Evolutionary conservation across 2,329 filamentous ascomycete species (phyloP), one percentile per base, ranked within the genome.

Genomic region (Fusarium decemcellulare): DNA sequence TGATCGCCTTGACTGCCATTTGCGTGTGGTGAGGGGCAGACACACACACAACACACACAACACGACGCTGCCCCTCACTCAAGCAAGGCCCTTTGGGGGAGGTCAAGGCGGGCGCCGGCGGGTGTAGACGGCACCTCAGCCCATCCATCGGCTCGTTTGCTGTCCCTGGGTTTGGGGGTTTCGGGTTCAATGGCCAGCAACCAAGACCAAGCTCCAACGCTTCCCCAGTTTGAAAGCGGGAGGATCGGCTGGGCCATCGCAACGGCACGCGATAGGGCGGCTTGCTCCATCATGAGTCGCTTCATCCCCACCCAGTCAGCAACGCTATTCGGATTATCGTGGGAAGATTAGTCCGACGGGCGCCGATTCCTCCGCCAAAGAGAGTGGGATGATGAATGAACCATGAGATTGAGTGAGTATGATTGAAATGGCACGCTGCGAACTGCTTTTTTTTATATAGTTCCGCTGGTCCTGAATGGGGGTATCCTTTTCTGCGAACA

Each of bases 361-460:
- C n/a, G 64, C 72, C 63, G 50, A 66, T 67, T 74, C 67, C 69
- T 73, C 72, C 73, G 73, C 72, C 66, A 73, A 67, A 56, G 52
- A 44, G 18, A 51, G 32, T 55, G 50, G 43, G 37, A 62, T 66
- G 61, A 63, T 48, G 51, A 8, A 46, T n/a, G 40, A 23, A 14
- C 16, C 18, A 39, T 42, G 37, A 47, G 29, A 15, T 32, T 18
- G 34, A 54, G 42, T 16, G 5, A 34, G 39, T 7, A 46, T 53
- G 51, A 50, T 18, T 37, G 7, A 39, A n/a, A 29, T 47, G 34
- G 29, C 14, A 34, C 46, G 43, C 30, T 47, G 15, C 51, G n/a
- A 43, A 30, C 30, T 39, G 48, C n/a, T n/a, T 52, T 37, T 11
- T 51, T 11, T 56, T 40, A 34, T 37, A 40, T 44, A 18, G 27